phyloP scores from a whole-genome alignment of 176 grass and related monocot species.

The Leersia perrieri region DNA sequence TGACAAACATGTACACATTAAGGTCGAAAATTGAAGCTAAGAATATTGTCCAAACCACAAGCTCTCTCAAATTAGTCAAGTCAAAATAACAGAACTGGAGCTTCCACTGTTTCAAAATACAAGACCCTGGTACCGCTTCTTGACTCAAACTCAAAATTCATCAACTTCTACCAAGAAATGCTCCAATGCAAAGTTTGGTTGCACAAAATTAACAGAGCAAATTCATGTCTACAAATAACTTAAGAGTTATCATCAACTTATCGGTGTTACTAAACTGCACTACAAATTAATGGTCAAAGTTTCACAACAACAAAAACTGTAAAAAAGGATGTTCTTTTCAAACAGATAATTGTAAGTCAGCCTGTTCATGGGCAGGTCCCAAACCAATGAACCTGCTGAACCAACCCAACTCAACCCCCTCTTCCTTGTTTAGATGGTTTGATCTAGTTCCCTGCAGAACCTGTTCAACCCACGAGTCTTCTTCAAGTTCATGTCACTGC shows the following conservation, averaged over 20 bases:
- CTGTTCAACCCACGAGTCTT: too few relatives aligned
- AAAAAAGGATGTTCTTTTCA: conserved; percentile 6
- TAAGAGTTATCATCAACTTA: not conserved
- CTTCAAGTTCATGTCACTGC: too few relatives aligned
- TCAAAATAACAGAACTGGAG: not conserved
- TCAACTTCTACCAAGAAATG: conserved; percentile 6
- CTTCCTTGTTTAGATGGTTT: too few relatives aligned
- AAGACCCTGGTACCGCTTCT: not conserved
- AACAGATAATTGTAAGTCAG: not conserved
- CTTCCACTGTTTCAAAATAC: not conserved
- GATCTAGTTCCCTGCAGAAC: too few relatives aligned
- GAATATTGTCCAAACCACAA: not conserved
- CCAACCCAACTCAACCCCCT: too few relatives aligned
- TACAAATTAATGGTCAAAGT: conserved; percentile 7
- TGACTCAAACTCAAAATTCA: not conserved
- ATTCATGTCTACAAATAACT: not conserved
- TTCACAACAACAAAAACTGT: not conserved
- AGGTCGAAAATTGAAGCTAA: not conserved
- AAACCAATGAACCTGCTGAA: too few relatives aligned
- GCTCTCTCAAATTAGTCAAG: not conserved
- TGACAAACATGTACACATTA: not conserved
- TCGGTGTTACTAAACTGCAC: not conserved
- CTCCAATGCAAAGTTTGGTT: conserved; percentile 1
- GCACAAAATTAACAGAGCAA: not conserved
- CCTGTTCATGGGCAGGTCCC: too few relatives aligned